phyloP scores from a whole-genome alignment of 2,329 filamentous ascomycete genomes.

The Apiospora saccharicola region DNA sequence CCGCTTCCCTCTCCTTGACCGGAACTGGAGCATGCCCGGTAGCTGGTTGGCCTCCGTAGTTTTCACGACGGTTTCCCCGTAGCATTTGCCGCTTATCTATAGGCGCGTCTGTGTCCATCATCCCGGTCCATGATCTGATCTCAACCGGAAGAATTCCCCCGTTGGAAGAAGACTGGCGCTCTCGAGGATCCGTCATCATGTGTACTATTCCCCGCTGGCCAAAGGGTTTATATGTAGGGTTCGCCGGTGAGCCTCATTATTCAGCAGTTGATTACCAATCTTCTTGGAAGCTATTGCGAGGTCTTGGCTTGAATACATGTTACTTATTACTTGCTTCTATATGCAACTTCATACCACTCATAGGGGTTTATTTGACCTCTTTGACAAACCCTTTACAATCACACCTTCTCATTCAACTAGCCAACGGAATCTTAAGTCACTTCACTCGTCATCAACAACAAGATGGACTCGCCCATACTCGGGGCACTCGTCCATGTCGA shows the following conservation, averaged over 20 bases:
- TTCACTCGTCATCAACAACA: too few species aligned
- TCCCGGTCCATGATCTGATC: neutral
- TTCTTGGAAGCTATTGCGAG: neutral
- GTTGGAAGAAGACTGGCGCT: neutral
- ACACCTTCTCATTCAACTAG: neutral
- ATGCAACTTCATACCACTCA: neutral
- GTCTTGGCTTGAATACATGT: neutral
- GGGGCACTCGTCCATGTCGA: constrained; percentile 39
- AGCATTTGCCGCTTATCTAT: neutral
- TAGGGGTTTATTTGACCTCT: neutral
- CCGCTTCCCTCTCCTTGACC: neutral
- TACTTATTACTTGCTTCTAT: neutral
- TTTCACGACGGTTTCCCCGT: neutral
- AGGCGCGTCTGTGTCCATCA: neutral
- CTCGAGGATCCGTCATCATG: neutral
- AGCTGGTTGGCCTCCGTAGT: neutral
- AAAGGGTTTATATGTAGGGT: neutral
- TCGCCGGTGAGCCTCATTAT: constrained; percentile 2
- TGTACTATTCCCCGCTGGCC: neutral
- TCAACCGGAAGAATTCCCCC: neutral
- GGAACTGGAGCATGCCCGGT: neutral
- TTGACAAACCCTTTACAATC: neutral
- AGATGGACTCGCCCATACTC: constrained; percentile 33
- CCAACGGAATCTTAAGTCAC: neutral
- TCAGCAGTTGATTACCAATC: neutral